Base-by-base conservation (phyloP, 805 yeast genomes). In the Wickerhamiella vanderwaltii region DNA sequence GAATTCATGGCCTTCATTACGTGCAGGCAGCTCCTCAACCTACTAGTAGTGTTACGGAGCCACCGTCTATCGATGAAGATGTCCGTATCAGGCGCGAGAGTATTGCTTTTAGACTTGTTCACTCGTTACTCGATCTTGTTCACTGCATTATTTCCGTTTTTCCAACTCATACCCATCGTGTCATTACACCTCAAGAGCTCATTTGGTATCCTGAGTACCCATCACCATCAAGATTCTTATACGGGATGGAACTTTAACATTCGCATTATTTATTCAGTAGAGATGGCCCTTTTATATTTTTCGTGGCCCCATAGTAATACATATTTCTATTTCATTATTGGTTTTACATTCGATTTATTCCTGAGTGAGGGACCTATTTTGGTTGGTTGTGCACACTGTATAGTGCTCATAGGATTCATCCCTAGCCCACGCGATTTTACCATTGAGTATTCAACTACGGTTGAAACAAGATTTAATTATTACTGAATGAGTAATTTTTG, bases 181-280 rank as follows among this genome's bases (percentile, higher is more conserved):
- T 31, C 18, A 29, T 13, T 12, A 20, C 29, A 24, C 29, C n/a
- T 4, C 42, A 15, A 23, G 26, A 20, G 22, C 6, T 39, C 20
- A 13, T 23, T 23, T 45, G 47, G 50, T 41, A 36, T 22, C 53
- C 54, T n/a, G 49, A 46, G 18, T 51, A 50, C 44, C 54, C 52
- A 29, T 38, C 47, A 20, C 51, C 55, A 12, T 46, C 47, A 36
- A 38, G 41, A 37, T 37, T 51, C 12, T 29, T 51, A 19, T 51
- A 48, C 26, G 51, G 41, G 5, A 29, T 37, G 20, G 41, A 24
- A 13, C 35, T 33, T n/a, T 16, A 22, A 33, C 24, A 32, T 30
- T 30, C 15, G 33, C 36, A 33, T 33, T 33, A 33, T 33, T 33
- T 33, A 33, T 33, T 31, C n/a, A n/a, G n/a, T n/a, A n/a, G n/a